Evolutionary conservation across 2,329 filamentous ascomycete species (phyloP).

Genomic region (Calonectria montana): DNA sequence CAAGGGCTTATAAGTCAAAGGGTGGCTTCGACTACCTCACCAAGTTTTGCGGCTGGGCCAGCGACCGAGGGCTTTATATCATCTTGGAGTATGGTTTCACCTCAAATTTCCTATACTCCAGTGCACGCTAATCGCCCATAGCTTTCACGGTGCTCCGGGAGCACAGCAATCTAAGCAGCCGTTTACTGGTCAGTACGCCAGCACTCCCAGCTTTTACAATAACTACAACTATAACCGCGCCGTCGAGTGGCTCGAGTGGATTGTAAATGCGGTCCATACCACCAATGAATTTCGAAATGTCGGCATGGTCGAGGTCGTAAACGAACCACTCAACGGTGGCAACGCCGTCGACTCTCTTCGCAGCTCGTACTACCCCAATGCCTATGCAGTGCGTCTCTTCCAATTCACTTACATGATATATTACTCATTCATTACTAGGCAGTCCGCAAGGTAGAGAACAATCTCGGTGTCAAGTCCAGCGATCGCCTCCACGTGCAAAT

Average conservation of each 20-base stretch:
- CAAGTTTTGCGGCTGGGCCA: constrained; percentile 59
- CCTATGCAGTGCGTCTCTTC: constrained; percentile 27
- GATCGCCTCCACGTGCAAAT: constrained; percentile 63
- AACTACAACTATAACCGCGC: constrained; percentile 68
- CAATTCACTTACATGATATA: rapidly evolving
- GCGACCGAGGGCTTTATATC: constrained; percentile 61
- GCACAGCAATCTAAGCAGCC: constrained; percentile 59
- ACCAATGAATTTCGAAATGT: constrained; percentile 63
- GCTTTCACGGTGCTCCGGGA: constrained; percentile 62
- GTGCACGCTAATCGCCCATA: background rate
- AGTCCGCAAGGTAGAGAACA: constrained; percentile 61
- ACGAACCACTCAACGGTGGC: constrained; percentile 38
- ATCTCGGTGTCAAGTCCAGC: constrained; percentile 52
- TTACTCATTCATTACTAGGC: constrained; percentile 24
- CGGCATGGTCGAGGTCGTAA: constrained; percentile 65
- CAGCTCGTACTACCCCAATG: constrained; percentile 34
- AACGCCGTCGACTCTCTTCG: constrained; percentile 33
- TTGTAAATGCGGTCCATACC: constrained; percentile 63
- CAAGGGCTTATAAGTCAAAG: constrained; percentile 7
- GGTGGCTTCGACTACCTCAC: constrained; percentile 59
- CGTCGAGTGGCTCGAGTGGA: constrained; percentile 65
- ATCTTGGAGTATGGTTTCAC: constrained; percentile 56
- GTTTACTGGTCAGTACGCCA: constrained; percentile 56
- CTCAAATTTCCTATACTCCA: too few relatives aligned
- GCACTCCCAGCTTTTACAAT: constrained; percentile 63